Evolutionary conservation across 495 filamentous ascomycete species (phyloP).

Genomic region (Podospora tetraspora): DNA sequence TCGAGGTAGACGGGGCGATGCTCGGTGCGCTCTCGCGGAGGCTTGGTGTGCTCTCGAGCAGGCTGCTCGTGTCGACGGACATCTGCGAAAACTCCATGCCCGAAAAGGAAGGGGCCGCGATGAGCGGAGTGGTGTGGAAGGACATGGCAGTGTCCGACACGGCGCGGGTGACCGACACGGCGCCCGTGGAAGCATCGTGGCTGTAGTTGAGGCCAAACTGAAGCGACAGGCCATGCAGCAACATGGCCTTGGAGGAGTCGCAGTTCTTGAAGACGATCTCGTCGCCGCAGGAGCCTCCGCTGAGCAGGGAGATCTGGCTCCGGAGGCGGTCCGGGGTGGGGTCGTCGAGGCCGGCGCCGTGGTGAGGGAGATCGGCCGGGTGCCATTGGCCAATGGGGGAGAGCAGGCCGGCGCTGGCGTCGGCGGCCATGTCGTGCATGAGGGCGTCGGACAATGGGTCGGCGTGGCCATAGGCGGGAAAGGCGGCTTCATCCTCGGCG

Average conservation of each 20-base stretch:
- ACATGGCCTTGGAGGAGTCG: constrained; percentile 24
- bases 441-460: neutral
- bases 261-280: constrained; percentile 30
- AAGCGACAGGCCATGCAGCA: constrained; percentile 24
- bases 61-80: neutral
- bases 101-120: constrained; percentile 8
- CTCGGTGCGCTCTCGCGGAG: neutral
- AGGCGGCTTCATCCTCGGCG: constrained; percentile 24
- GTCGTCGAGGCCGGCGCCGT: constrained; percentile 3
- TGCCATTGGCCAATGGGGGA: neutral
- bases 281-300: constrained; percentile 27
- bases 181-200: constrained; percentile 19
- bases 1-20: neutral
- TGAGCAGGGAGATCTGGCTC: constrained; percentile 24
- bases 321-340: constrained; percentile 19
- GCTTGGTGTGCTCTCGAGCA: neutral
- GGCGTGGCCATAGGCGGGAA: constrained; percentile 2
- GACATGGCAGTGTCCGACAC: neutral
- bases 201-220: constrained; percentile 25
- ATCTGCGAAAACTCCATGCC: constrained; percentile 2
- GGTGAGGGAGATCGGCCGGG: neutral
- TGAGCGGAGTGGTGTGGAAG: constrained; percentile 1
- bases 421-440: neutral
- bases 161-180: constrained; percentile 22
- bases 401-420: neutral